phyloP scores from a whole-genome alignment of 2,329 filamentous ascomycete genomes.

The Graphilbum sp. region DNA sequence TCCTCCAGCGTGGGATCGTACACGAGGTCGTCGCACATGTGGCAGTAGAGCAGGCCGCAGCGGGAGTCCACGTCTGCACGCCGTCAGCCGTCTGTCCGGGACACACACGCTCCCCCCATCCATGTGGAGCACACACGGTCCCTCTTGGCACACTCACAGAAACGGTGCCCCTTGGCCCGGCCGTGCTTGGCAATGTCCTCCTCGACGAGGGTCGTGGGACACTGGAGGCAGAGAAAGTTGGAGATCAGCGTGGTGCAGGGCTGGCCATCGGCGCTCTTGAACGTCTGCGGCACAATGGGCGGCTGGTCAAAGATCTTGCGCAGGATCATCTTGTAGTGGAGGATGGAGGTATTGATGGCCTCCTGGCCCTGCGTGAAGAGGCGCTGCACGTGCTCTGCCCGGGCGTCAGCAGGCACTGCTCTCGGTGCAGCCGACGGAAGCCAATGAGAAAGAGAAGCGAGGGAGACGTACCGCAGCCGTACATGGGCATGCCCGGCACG shows the following conservation, averaged over 20 bases:
- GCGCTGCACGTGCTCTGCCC: slow-evolving; percentile 52
- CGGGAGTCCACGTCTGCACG: slow-evolving; percentile 65
- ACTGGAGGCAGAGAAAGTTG: slow-evolving; percentile 60
- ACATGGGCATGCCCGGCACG: slow-evolving; percentile 40
- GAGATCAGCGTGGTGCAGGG: slow-evolving; percentile 46
- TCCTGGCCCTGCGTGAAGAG: slow-evolving; percentile 46
- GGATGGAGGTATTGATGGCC: slow-evolving; percentile 50
- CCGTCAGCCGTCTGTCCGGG: too few species aligned
- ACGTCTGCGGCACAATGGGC: slow-evolving; percentile 49
- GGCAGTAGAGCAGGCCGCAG: slow-evolving; percentile 60
- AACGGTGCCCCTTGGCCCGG: slow-evolving; percentile 51
- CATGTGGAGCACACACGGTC: too few species aligned
- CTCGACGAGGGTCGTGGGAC: slow-evolving; percentile 49
- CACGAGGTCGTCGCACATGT: slow-evolving; percentile 67
- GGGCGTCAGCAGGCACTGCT: too few species aligned
- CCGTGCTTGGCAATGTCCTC: slow-evolving; percentile 52
- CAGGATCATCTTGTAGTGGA: slow-evolving; percentile 57
- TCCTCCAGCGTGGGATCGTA: slow-evolving; percentile 71
- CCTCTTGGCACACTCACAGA: slow-evolving; percentile 52
- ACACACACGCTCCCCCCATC: too few species aligned
- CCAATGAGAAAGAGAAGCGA: not conserved
- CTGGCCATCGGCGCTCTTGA: slow-evolving; percentile 37
- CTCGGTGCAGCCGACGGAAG: too few species aligned
- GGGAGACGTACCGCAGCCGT: slow-evolving; percentile 41
- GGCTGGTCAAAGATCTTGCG: slow-evolving; percentile 53